phyloP scores from a whole-genome alignment of 2,329 filamentous ascomycete species.

The Magnaporthiopsis poae region DNA sequence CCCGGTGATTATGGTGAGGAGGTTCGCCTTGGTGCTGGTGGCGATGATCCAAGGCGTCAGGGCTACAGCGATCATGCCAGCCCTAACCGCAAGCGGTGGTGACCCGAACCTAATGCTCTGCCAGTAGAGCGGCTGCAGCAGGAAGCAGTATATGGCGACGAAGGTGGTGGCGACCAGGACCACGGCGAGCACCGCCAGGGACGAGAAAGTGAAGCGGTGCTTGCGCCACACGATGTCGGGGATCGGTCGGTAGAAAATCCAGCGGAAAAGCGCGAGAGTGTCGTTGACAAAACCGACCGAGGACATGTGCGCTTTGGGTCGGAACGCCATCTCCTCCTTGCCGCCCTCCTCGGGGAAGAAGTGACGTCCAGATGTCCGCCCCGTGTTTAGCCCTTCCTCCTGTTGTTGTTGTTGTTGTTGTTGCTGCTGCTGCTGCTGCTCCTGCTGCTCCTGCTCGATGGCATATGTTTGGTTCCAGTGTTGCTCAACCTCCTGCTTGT shows the following conservation, averaged over 20 bases:
- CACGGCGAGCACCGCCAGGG: slow-evolving; percentile 60
- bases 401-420: slow-evolving; percentile 19
- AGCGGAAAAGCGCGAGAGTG: slow-evolving; percentile 70
- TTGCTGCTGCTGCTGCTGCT: slow-evolving; percentile 19
- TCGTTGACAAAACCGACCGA: slow-evolving; percentile 68
- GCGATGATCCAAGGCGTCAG: slow-evolving; percentile 88
- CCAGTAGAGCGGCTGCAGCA: slow-evolving; percentile 84
- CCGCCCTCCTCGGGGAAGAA: slow-evolving; percentile 61
- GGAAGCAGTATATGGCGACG: slow-evolving; percentile 69
- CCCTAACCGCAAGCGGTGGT: slow-evolving; percentile 73
- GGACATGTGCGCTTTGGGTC: slow-evolving; percentile 62
- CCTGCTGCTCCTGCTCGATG: slow-evolving; percentile 37
- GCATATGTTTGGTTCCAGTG: slow-evolving; percentile 47
- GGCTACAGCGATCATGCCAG: slow-evolving; percentile 85
- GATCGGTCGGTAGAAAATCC: slow-evolving; percentile 79
- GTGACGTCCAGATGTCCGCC: slow-evolving; percentile 46
- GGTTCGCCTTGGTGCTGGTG: slow-evolving; percentile 81
- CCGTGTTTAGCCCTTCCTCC: slow-evolving; percentile 15
- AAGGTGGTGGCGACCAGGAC: slow-evolving; percentile 61
- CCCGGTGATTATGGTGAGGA: slow-evolving; percentile 74
- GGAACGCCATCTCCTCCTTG: slow-evolving; percentile 46
- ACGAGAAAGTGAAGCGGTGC: slow-evolving; percentile 68
- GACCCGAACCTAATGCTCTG: slow-evolving; percentile 77
- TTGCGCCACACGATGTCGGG: slow-evolving; percentile 61
- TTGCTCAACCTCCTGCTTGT: slow-evolving; percentile 70